These are phyloP conservation scores for Suillus spraguei DNA, from an alignment of 768 basidiomycete species.

Conservation along the genomic window DNA sequence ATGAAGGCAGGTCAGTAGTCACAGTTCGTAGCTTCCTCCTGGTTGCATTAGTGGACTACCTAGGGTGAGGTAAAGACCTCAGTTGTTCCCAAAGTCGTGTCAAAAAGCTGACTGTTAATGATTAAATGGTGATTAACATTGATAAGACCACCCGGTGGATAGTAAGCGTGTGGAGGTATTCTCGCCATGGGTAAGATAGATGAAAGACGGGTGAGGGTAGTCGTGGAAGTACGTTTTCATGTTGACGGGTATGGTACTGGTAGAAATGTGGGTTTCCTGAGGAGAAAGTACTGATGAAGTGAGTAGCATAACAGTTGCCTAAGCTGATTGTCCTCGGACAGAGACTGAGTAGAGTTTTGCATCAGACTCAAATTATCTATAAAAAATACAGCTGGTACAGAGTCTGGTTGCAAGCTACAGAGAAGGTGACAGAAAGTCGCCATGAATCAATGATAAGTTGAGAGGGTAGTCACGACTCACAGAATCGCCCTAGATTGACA, in stretches of 20 bases:
- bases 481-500: too few species aligned
- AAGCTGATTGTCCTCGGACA: not conserved
- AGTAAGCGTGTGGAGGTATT: conserved; percentile 14
- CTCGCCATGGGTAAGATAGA: not conserved
- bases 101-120: not conserved
- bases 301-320: not conserved
- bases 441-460: not conserved
- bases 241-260: not conserved
- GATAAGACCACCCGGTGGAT: conserved; percentile 16
- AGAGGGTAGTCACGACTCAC: too few species aligned
- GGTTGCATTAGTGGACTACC: conserved; percentile 2
- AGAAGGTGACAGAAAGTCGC: not conserved
- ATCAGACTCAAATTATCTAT: not conserved
- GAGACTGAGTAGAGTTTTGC: not conserved
- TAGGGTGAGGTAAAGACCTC: conserved; percentile 16
- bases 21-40: not conserved
- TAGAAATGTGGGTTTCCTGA: not conserved
- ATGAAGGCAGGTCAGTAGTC: not conserved
- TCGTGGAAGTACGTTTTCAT: not conserved
- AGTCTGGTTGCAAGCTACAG: not conserved
- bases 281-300: not conserved
- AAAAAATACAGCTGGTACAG: not conserved
- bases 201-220: conserved; percentile 4
- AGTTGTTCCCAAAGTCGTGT: conserved; percentile 23
- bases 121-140: conserved; percentile 7